phyloP scores from a whole-genome alignment of 176 grass and related monocot genomes.

The Oryza glaberrima region DNA sequence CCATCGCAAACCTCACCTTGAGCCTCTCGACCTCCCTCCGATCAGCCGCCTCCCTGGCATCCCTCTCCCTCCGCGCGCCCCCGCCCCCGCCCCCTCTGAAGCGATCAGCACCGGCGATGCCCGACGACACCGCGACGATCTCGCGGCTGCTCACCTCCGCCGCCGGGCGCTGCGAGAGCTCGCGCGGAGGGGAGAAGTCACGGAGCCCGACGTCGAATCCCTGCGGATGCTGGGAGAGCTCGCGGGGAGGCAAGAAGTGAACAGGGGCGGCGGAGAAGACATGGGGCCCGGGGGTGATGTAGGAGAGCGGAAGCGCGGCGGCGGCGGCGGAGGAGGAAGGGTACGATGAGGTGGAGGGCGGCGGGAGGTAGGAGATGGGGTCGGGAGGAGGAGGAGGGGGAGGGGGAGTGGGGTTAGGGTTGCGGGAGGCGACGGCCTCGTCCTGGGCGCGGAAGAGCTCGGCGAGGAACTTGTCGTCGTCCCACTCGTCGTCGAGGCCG shows the following conservation, averaged over 20 bases:
- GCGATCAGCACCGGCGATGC: background rate
- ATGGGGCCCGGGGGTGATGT: background rate
- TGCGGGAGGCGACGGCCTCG: slow-evolving; percentile 45
- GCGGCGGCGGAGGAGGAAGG: background rate
- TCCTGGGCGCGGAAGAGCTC: slow-evolving; percentile 21
- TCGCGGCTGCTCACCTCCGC: background rate
- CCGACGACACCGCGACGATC: background rate
- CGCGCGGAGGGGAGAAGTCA: slow-evolving; percentile 61
- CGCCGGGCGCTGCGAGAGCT: slow-evolving; percentile 54
- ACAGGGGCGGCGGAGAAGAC: background rate
- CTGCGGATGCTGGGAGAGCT: slow-evolving; percentile 43
- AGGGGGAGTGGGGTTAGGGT: slow-evolving; percentile 35
- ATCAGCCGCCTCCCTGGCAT: slow-evolving; percentile 4
- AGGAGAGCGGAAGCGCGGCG: background rate
- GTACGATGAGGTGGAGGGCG: too few relatives aligned
- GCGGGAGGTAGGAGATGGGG: background rate
- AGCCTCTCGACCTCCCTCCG: slow-evolving; percentile 65
- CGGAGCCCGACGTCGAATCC: background rate
- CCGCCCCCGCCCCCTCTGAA: background rate
- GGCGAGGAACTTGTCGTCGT: background rate
- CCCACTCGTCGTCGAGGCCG: slow-evolving; percentile 50
- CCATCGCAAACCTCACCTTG: slow-evolving; percentile 51
- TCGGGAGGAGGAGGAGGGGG: slow-evolving; percentile 2
- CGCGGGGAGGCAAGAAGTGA: slow-evolving; percentile 51
- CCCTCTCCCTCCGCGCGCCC: slow-evolving; percentile 32